These are phyloP conservation scores for Globisporangium paroecandrum DNA, from an alignment of 352 stramenopile genomes.

Conservation along the genomic window DNA sequence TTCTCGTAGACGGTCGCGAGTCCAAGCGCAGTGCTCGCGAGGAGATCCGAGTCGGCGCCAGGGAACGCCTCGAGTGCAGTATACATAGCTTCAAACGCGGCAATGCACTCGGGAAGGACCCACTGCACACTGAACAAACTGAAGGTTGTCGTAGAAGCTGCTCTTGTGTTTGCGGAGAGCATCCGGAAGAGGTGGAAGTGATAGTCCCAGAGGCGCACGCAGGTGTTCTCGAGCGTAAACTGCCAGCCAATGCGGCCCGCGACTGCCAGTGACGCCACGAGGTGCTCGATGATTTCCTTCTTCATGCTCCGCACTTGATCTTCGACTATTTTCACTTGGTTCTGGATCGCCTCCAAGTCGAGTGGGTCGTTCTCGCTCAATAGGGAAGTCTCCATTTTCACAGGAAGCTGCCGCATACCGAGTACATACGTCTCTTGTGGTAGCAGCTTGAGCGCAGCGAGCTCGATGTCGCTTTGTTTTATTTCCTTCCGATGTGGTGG, in stretches of 20 bases:
- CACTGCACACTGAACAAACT: slow-evolving; percentile 27
- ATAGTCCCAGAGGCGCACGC: slow-evolving; percentile 90
- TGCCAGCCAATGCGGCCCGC: slow-evolving; percentile 46
- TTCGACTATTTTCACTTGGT: slow-evolving; percentile 14
- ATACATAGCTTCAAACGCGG: slow-evolving; percentile 57
- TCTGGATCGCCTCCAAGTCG: slow-evolving; percentile 6
- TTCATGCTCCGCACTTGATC: slow-evolving; percentile 35
- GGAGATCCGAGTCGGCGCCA: slow-evolving; percentile 36
- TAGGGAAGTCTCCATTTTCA: neutral
- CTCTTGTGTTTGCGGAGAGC: neutral
- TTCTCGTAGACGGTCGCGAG: slow-evolving; percentile 57
- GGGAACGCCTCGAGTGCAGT: slow-evolving; percentile 36
- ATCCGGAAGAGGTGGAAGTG: slow-evolving; percentile 85
- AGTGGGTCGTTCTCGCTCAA: neutral
- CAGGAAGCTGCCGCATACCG: slow-evolving; percentile 25
- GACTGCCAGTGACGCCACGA: slow-evolving; percentile 29
- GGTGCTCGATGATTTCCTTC: slow-evolving; percentile 38
- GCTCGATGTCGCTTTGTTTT: slow-evolving; percentile 16
- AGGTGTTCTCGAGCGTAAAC: slow-evolving; percentile 79
- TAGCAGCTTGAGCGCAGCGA: slow-evolving; percentile 21
- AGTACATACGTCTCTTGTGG: slow-evolving; percentile 30
- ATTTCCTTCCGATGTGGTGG: neutral
- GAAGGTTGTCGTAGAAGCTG: neutral
- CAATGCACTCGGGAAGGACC: slow-evolving; percentile 58
- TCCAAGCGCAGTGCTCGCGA: slow-evolving; percentile 47